Conservation (phyloP, 2,329 filamentous ascomycete genomes). For the Emericellopsis cladophorae region DNA sequence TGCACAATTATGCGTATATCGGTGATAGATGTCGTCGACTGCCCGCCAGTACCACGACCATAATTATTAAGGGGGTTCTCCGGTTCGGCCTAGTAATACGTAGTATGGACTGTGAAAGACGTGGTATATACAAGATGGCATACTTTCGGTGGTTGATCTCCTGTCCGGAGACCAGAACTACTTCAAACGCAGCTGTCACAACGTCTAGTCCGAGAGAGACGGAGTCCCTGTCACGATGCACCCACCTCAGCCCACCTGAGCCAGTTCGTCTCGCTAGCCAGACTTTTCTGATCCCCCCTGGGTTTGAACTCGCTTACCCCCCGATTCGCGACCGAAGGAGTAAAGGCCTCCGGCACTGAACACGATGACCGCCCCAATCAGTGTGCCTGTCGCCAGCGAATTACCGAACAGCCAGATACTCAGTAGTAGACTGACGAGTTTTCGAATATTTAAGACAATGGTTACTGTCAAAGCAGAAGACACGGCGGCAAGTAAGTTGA, state of each 20-base stretch:
- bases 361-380: slow-evolving; percentile 72
- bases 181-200: too few species aligned
- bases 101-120: too few species aligned
- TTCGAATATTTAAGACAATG: slow-evolving; percentile 90
- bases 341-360: slow-evolving; percentile 89
- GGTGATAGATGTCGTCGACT: background rate
- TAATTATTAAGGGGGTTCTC: background rate
- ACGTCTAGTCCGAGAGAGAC: too few species aligned
- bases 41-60: background rate
- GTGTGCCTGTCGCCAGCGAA: slow-evolving; percentile 58
- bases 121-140: too few species aligned
- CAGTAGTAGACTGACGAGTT: slow-evolving; percentile 78
- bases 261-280: too few species aligned
- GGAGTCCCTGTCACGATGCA: too few species aligned
- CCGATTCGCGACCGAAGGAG: slow-evolving; percentile 36
- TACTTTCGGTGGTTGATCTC: too few species aligned
- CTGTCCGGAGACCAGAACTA: too few species aligned
- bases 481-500: slow-evolving; percentile 82
- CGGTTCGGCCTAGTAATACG: background rate
- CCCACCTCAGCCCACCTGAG: too few species aligned
- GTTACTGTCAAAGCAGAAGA: slow-evolving; percentile 90
- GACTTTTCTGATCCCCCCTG: slow-evolving; percentile 6
- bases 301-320: slow-evolving; percentile 5
- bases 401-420: slow-evolving; percentile 96
- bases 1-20: slow-evolving; percentile 9